Evolutionary conservation across 177 flowering plant genomes (phyloP), one percentile per base, ranked within the genome.

Genomic region (Vitis hybrid): DNA sequence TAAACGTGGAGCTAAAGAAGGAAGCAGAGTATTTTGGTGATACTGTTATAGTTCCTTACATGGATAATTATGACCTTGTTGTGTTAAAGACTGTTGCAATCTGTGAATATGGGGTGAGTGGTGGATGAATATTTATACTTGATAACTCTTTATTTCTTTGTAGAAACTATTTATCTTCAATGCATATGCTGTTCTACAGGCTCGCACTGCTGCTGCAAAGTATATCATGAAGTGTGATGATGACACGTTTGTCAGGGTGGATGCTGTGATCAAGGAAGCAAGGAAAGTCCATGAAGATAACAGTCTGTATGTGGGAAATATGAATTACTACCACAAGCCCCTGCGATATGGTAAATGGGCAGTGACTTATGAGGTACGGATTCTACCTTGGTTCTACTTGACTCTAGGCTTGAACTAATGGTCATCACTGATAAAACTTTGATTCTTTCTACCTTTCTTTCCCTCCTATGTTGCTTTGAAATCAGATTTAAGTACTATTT

Each of bases 311-410:
- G 68, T 88, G 19, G 97, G 97, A 49, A 92, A 92, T 77, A 82
- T 92, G 11, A 92, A 91, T 70, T 88, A 87, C 84, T 83, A 81
- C 81, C 97, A 91, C 72, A 89, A 84, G 85, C 94, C 97, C 62
- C 70, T 92, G 71, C 92, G 97, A 3, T 23, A 73, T 78, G 97
- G 97, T 56, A 92, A 92, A 89, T 92, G 97, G 97, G 92, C 94
- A 60, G 97, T 92, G 65, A 89, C 96, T 66, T 86, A 88, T 74
- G 92, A 89, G 96, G 97, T 92, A 85, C 59, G 48, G 1, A 50
- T 62, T 23, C 18, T 21, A 4, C 40, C 40, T 34, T 4, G 34
- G 13, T 48, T 21, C 10, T 66, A 34, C 3, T 50, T 52, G 40
- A 34, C 40, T 34, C 40, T 34, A 4, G 2, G 40, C 40, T 34